Evolutionary conservation across 2,329 filamentous ascomycete genomes (phyloP).

Genomic region (Hortaea werneckii): DNA sequence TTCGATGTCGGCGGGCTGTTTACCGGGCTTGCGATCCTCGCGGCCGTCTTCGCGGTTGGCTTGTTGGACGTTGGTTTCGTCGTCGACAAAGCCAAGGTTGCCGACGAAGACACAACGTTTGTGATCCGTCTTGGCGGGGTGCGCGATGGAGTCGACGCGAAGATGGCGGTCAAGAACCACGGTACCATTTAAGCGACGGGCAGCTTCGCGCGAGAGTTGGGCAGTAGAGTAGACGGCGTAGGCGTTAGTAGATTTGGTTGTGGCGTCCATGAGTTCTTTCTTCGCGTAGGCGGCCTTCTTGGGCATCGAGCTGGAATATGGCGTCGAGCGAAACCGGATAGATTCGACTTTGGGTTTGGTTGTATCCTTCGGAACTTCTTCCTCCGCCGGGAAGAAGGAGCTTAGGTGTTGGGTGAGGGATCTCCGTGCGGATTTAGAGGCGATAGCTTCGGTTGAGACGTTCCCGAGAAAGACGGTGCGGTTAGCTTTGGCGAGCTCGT

Average conservation of each 20-base stretch:
- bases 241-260: conserved; percentile 86
- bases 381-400: conserved; percentile 56
- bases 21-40: conserved; percentile 58
- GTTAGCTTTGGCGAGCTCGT: conserved; percentile 71
- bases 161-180: conserved; percentile 78
- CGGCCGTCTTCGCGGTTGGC: conserved; percentile 52
- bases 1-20: conserved; percentile 69
- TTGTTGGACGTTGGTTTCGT: conserved; percentile 60
- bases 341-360: conserved; percentile 71
- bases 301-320: conserved; percentile 71
- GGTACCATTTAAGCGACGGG: conserved; percentile 69
- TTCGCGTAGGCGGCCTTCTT: conserved; percentile 93
- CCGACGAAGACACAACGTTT: conserved; percentile 91
- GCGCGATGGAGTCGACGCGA: conserved; percentile 80
- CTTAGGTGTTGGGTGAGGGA: conserved; percentile 63
- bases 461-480: conserved; percentile 92
- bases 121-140: conserved; percentile 73
- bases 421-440: conserved; percentile 71
- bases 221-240: conserved; percentile 80
- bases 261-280: conserved; percentile 80
- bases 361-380: conserved; percentile 30
- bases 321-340: conserved; percentile 85
- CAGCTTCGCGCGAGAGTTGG: conserved; percentile 65
- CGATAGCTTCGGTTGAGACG: conserved; percentile 73
- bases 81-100: conserved; percentile 91